phyloP scores from a whole-genome alignment of 2,329 filamentous ascomycete species.

The Colletotrichum chrysophilum region DNA sequence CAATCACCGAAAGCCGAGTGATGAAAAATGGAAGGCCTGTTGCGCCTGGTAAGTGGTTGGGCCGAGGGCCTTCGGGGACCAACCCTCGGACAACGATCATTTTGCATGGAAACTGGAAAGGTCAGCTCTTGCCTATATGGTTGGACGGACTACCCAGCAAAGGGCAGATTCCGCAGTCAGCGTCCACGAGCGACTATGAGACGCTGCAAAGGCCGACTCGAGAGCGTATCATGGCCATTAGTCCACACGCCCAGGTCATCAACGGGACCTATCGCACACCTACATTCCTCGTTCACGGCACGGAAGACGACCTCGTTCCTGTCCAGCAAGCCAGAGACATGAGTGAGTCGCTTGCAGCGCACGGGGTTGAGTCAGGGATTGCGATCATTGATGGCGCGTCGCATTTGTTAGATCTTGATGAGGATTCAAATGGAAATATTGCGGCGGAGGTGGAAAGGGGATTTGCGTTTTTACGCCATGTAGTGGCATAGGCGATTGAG shows the following conservation, averaged over 20 bases:
- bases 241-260: constrained; percentile 35
- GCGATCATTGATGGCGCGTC: not conserved
- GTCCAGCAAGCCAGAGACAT: constrained; percentile 28
- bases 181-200: not conserved
- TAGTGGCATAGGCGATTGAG: not conserved
- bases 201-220: not conserved
- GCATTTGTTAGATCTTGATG: not conserved
- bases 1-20: not conserved
- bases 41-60: not conserved
- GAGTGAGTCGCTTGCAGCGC: not conserved
- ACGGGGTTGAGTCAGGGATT: not conserved
- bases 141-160: not conserved
- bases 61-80: not conserved
- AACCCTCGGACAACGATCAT: not conserved
- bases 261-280: constrained; percentile 33
- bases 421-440: not conserved
- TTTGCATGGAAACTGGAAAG: not conserved
- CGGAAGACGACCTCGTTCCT: constrained; percentile 36
- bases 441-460: not conserved
- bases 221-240: constrained; percentile 22
- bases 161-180: not conserved
- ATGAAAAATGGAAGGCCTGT: not conserved
- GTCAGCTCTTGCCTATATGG: not conserved
- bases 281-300: constrained; percentile 37
- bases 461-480: not conserved